Base-by-base conservation (phyloP, 768 basidiomycete species). In the Fistulinella prunicolor region DNA sequence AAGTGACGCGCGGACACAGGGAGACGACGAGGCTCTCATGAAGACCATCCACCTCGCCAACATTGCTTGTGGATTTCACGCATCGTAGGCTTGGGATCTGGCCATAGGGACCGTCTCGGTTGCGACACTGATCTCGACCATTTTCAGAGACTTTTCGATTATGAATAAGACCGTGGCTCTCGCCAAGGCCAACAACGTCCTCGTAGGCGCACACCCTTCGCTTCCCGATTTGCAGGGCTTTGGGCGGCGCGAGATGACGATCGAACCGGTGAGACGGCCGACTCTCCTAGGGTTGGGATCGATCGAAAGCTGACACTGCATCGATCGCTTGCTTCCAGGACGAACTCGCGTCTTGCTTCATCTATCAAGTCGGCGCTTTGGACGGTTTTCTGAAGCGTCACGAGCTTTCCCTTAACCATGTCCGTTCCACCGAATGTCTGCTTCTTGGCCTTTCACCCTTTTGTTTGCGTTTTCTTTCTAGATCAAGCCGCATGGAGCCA, bases 11-110 rank as follows among this genome's bases (percentile, higher is more conserved):
- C 9, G 28, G 20, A 21, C 26, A 38, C 35, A 80, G 79, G 74
- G 72, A 6, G 75, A 81, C 29, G 80, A 81, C 28, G 76, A 75
- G 46, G 64, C 65, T 9, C 69, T 81, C 36, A 80, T 80, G 77
- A 70, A 74, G 44, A 76, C 73, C 10, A 79, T 83, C 23, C 78
- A 82, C 54, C 66, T 81, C 14, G 80, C 81, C 0, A 82, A 84
- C 50, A 69, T 85, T 14, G 84, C 84, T 0, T 86, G 83, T 57
- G 83, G 84, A 6, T 84, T 83, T 50, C 85, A 86, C 57, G 83
- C 80, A 19, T 80, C 79, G 79, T 82, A 29, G 50, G 64, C 24
- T 35, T 6, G 36, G 21, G 35, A 30, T 17, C 16, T 19, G 3
- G n/a, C 22, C 34, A 4, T 9, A 6, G 6, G n/a, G 16, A 23